phyloP scores from a whole-genome alignment of 2,329 filamentous ascomycete genomes.

The Fusarium pseudoanthophilum region DNA sequence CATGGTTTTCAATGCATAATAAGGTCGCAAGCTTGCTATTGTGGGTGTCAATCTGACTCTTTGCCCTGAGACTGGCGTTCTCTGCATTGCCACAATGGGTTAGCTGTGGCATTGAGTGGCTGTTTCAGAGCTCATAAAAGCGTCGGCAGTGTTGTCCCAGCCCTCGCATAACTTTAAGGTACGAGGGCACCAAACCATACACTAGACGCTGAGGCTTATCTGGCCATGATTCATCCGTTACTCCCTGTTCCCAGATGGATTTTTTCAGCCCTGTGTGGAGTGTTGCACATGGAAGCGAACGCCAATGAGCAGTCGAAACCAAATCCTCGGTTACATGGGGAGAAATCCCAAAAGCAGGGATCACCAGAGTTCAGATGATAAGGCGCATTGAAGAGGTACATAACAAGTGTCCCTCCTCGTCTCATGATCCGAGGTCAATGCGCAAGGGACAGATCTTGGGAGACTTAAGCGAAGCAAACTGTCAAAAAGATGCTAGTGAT shows the following conservation, averaged over 20 bases:
- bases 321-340: neutral
- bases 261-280: too few species aligned
- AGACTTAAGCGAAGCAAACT: neutral
- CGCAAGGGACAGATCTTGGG: neutral
- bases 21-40: too few species aligned
- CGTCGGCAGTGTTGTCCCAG: neutral
- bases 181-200: neutral
- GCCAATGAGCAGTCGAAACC: neutral
- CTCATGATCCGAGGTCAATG: neutral
- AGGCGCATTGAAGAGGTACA: neutral
- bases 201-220: neutral
- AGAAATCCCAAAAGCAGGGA: neutral
- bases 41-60: too few species aligned
- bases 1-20: too few species aligned
- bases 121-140: neutral
- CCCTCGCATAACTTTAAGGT: neutral
- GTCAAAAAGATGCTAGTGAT: neutral
- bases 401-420: neutral
- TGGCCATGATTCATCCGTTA: neutral
- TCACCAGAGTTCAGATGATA: neutral
- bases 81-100: too few species aligned
- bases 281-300: too few species aligned
- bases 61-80: too few species aligned
- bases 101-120: neutral
- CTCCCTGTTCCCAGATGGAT: neutral